phyloP scores from a whole-genome alignment of 164 flowering plant genomes.

The Taxillus chinensis region DNA sequence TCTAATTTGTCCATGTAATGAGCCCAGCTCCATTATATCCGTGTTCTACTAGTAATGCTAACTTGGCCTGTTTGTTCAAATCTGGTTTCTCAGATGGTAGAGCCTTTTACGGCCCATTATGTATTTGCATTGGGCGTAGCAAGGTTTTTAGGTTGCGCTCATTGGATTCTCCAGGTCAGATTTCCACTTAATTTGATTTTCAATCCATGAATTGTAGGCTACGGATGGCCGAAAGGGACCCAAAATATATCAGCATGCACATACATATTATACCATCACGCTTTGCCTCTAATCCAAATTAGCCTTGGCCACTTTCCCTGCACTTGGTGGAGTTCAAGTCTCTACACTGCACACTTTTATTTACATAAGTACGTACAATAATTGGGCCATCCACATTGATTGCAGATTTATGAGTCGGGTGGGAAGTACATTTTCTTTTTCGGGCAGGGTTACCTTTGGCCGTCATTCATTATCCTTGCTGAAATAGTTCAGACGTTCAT shows the following conservation, averaged over 20 bases:
- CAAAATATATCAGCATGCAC: too few species aligned
- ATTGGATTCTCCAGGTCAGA: constrained; percentile 53
- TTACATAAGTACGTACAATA: too few species aligned
- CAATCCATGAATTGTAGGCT: too few species aligned
- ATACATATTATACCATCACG: too few species aligned
- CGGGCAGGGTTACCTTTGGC: constrained; percentile 55
- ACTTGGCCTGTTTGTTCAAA: not conserved
- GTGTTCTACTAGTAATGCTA: too few species aligned
- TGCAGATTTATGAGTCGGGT: constrained; percentile 47
- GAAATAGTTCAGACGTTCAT: constrained; percentile 75
- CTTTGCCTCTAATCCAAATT: too few species aligned
- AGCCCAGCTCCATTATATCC: not conserved
- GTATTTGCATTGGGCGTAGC: constrained; percentile 89
- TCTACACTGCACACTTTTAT: too few species aligned
- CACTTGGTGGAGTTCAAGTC: too few species aligned
- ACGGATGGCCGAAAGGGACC: too few species aligned
- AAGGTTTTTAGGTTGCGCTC: constrained; percentile 69
- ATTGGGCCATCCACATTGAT: too few species aligned
- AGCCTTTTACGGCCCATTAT: constrained; percentile 83
- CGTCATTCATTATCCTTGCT: constrained; percentile 35
- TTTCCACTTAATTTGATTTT: not conserved
- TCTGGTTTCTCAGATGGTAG: constrained; percentile 56
- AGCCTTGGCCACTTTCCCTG: too few species aligned
- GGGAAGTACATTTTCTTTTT: constrained; percentile 30
- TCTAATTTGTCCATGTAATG: not conserved